These are phyloP conservation scores for Arxiozyma heterogenica DNA, from an alignment of 1,139 yeast species.

Conservation along the genomic window DNA sequence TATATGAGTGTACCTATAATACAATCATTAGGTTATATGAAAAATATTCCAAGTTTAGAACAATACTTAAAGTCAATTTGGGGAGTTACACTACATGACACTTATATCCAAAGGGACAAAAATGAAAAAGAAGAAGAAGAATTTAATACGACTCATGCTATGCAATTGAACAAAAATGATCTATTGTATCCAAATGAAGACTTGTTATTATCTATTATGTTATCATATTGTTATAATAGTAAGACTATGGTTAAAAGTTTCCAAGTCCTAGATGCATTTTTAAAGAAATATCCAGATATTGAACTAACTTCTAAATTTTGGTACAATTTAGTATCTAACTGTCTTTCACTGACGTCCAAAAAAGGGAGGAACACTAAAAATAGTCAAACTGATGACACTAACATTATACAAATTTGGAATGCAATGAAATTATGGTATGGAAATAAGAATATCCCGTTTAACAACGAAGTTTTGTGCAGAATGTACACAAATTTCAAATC, in stretches of 20 bases:
- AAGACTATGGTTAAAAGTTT: constrained; percentile 13
- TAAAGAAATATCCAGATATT: constrained; percentile 16
- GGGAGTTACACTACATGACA: constrained; percentile 10
- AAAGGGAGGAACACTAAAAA: too few species aligned
- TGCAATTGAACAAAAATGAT: background rate
- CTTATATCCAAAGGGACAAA: background rate
- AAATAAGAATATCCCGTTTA: constrained; percentile 12
- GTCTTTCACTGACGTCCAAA: background rate
- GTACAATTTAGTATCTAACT: constrained; percentile 16
- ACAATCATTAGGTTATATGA: constrained; percentile 20
- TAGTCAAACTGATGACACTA: background rate
- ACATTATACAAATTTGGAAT: constrained; percentile 11
- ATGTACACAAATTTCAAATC: constrained; percentile 7
- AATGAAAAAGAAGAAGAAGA: background rate
- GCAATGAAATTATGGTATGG: constrained; percentile 20
- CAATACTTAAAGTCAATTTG: constrained; percentile 15
- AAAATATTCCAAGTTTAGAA: constrained; percentile 14
- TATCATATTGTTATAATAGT: constrained; percentile 16
- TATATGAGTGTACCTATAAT: constrained; percentile 16
- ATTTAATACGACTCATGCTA: background rate
- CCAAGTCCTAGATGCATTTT: constrained; percentile 15
- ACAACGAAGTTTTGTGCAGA: constrained; percentile 11
- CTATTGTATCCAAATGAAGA: constrained; percentile 13
- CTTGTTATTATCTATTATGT: constrained; percentile 16
- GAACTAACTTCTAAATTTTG: constrained; percentile 18